Base-by-base conservation (phyloP, 495 filamentous ascomycete genomes). In the Tuber umbilicatum region DNA sequence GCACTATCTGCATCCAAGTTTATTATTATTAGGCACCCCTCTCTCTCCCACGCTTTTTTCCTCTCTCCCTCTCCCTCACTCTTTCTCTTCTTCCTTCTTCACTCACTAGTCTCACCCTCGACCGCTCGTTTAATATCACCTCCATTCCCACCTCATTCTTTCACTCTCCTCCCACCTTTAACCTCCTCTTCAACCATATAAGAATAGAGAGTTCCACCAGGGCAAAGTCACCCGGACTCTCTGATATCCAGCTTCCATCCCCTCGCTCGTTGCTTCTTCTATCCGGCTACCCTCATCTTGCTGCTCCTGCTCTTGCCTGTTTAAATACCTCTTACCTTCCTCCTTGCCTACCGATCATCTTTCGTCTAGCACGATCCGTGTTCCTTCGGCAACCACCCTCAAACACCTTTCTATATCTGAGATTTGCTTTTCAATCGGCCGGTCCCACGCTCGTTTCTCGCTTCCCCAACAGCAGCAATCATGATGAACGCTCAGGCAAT, bases 391-490 rank as follows among this genome's bases (percentile, higher is more conserved):
- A 64, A 7, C 55, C 12, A 64, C 35, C 55, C 55, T 35, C 27
- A 35, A 64, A 16, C 55, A 14, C 55, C 77, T 74, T 76, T 72
- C 69, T 68, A 72, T 70, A 72, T 70, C 70, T 79, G 73, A 75
- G 45, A 67, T 55, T 27, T 17, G 72, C 68, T 74, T 71, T 75
- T 27, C 76, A 78, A 78, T 78, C 76, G 42, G 76, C 71, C 77
- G 78, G 76, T 68, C 75, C 77, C 72, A 79, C 77, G 75, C 77
- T 79, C 77, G 77, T 79, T 79, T 79, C 77, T 78, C 43, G 64
- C 68, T 50, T 42, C 73, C 43, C 37, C 71, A 73, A 77, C 75
- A 64, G 60, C 69, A 68, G 42, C 71, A 74, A 75, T 72, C 43
- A 79, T 79, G 77, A 79, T 79, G 77, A 79, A 79, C 72, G 68